phyloP scores from a whole-genome alignment of 352 stramenopile genomes.

The Plasmopara viticola region DNA sequence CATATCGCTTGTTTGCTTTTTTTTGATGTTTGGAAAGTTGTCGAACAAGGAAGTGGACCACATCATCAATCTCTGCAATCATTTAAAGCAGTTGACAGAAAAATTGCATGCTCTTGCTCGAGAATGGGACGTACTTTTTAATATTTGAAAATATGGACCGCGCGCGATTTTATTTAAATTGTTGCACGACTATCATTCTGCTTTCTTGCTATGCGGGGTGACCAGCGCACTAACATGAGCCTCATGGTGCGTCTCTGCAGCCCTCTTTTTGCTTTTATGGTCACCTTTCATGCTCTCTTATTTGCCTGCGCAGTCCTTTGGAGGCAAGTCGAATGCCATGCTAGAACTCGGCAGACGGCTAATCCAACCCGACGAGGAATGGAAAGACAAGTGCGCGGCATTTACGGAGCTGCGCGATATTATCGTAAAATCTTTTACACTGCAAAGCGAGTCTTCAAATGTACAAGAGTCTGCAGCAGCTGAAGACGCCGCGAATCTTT shows the following conservation, averaged over 20 bases:
- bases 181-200: constrained; percentile 19
- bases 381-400: constrained; percentile 50
- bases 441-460: constrained; percentile 4
- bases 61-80: background rate
- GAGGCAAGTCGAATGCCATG: constrained; percentile 39
- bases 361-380: constrained; percentile 45
- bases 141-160: constrained; percentile 1
- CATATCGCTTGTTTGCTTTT: constrained; percentile 13
- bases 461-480: background rate
- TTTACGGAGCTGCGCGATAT: constrained; percentile 38
- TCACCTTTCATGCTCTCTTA: too few relatives aligned
- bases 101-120: too few relatives aligned
- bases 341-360: constrained; percentile 47
- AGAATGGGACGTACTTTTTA: background rate
- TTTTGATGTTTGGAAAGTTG: background rate
- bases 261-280: background rate
- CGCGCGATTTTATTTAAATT: constrained; percentile 7
- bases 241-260: constrained; percentile 35
- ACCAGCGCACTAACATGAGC: constrained; percentile 33
- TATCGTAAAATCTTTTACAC: constrained; percentile 17
- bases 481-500: constrained; percentile 15
- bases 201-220: constrained; percentile 4
- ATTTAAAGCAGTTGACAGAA: too few relatives aligned
- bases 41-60: constrained; percentile 1
- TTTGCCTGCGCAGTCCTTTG: constrained; percentile 27